Conservation (phyloP, 2,329 filamentous ascomycete species). For the Verticillium nubilum region DNA sequence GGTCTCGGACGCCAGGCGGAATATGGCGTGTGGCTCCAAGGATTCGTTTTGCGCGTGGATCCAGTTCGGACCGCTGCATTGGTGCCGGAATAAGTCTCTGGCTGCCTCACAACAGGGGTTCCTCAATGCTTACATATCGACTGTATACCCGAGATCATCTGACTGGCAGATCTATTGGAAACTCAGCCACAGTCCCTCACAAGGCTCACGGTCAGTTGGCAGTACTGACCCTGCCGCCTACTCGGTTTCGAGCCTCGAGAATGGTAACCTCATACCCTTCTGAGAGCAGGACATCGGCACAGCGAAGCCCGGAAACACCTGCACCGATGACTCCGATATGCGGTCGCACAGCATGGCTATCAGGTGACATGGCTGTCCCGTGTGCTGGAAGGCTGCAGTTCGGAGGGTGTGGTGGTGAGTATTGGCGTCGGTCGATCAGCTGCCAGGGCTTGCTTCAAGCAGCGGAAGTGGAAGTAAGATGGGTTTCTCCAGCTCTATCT, state of each 20-base stretch:
- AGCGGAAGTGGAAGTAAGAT: background rate
- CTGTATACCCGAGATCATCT: background rate
- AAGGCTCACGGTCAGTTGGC: background rate
- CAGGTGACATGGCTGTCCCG: background rate
- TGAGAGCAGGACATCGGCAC: background rate
- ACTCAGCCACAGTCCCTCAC: background rate
- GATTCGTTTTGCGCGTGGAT: background rate
- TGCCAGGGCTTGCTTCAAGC: background rate
- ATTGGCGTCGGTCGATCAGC: background rate
- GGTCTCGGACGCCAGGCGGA: background rate
- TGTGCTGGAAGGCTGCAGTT: background rate
- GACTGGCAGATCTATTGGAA: background rate
- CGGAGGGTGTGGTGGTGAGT: background rate
- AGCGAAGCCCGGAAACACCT: background rate
- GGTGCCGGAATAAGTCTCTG: no score
- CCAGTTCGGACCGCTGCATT: background rate
- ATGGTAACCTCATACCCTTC: background rate
- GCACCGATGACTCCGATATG: background rate
- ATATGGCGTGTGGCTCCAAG: background rate
- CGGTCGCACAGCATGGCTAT: background rate
- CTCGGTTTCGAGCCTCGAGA: background rate
- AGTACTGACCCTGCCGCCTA: background rate
- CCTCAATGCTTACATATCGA: background rate
- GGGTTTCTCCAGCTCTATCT: background rate
- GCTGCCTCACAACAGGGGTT: no score